Evolutionary conservation across 2,329 filamentous ascomycete species (phyloP).

Genomic region (Penicillium vulpinum): DNA sequence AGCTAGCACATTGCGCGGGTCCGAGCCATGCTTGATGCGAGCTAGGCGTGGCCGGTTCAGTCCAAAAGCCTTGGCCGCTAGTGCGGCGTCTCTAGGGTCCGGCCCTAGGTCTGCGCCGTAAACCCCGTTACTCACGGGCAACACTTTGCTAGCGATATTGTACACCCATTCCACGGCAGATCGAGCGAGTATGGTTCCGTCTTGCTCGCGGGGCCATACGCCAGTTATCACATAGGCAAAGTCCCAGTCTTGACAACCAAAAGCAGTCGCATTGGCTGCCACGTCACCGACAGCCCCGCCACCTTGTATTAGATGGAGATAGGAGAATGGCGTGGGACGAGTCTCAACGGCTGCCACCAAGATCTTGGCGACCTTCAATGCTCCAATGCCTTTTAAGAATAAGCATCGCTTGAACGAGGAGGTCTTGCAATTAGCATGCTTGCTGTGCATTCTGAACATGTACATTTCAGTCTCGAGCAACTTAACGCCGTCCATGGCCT

Average conservation of each 20-base stretch:
- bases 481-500: conserved; percentile 47
- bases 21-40: conserved; percentile 52
- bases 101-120: conserved; percentile 65
- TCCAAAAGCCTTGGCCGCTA: conserved; percentile 60
- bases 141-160: conserved; percentile 47
- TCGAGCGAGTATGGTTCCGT: conserved; percentile 41
- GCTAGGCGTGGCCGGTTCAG: conserved; percentile 53
- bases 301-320: conserved; percentile 64
- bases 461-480: conserved; percentile 64
- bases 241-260: conserved; percentile 64
- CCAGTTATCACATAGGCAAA: conserved; percentile 66
- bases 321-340: conserved; percentile 57
- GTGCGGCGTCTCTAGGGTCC: conserved; percentile 56
- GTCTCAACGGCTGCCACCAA: conserved; percentile 50
- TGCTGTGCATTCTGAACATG: conserved; percentile 60
- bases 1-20: conserved; percentile 54
- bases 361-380: conserved; percentile 29
- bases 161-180: conserved; percentile 59
- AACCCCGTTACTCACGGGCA: conserved; percentile 53
- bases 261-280: conserved; percentile 52
- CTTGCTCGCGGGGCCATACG: conserved; percentile 56
- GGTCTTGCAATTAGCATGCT: conserved; percentile 59
- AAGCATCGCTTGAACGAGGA: conserved; percentile 66
- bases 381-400: conserved; percentile 55
- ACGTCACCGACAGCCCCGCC: conserved; percentile 54